Evolutionary conservation across 345 rosid genomes (phyloP), one percentile per base, ranked within the genome.

Genomic region (Ricinus communis): DNA sequence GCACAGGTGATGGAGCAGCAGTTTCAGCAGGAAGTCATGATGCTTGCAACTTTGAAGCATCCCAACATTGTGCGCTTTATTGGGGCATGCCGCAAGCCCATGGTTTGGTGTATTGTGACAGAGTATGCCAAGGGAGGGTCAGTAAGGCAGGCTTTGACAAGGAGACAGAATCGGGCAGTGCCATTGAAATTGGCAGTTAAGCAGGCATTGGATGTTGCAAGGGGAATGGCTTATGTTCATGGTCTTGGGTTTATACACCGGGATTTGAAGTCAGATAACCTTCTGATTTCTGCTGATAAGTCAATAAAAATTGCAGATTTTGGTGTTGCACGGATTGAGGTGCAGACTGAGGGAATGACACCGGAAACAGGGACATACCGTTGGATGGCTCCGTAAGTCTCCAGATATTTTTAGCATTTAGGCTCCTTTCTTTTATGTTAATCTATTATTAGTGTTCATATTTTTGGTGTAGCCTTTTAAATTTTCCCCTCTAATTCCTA

Each of bases 331-430:
- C 58, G 80, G 15, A 76, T 76, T 71, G 80, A 76, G 64, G 80
- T 76, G 80, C 80, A 76, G 76, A 66, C 80, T n/a, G 80, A 76
- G 58, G 80, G 80, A 14, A 76, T 76, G 80, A 76, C 80, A 24
- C 80, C 80, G 16, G 80, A 71, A 63, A 76, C 80, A 14, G 80
- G 80, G 53, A 76, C 80, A 53, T 71, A 76, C 50, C 80, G 80
- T 8, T 76, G 80, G 80, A 76, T 76, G 80, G 80, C 80, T 1
- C 80, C 80, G 80, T 76, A 71, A 76, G 80, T 28, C 22, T 65
- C n/a, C 54, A 0, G 2, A 45, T 19, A 9, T 46, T 33, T 33
- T 33, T 33, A 2, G 38, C 38, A 33, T 33, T 33, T 6, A 2
- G 38, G 38, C 38, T 33, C 6, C 38, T 33, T 33, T 33, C 38